Conservation (phyloP, 148 eudicot species). For the Rheum nobile region DNA sequence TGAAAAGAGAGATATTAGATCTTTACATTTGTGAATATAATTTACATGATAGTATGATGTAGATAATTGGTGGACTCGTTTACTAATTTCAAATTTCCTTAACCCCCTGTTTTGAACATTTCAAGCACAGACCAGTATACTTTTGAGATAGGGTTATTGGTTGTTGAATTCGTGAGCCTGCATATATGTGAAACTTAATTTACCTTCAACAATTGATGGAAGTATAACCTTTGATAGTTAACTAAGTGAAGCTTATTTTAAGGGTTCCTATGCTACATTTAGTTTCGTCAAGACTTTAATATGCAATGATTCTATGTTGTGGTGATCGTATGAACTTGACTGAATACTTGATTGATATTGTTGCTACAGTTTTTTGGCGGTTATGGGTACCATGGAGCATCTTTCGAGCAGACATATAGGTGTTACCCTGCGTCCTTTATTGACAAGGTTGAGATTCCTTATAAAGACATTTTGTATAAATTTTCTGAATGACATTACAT, state of each 20-base stretch:
- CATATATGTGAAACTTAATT: not conserved
- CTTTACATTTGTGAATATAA: not conserved
- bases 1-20: not conserved
- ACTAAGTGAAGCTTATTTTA: not conserved
- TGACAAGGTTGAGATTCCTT: conserved; percentile 46
- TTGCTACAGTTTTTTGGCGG: conserved; percentile 40
- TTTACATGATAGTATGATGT: not conserved
- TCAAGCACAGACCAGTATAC: not conserved
- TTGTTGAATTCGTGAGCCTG: not conserved
- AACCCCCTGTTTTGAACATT: not conserved
- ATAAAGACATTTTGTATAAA: not conserved
- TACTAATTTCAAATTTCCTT: not conserved
- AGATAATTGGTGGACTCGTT: not conserved
- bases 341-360: not conserved
- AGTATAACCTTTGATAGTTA: not conserved
- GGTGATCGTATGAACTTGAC: not conserved
- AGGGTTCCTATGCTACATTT: not conserved
- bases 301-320: not conserved
- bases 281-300: not conserved
- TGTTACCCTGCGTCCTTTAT: conserved; percentile 86
- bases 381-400: conserved; percentile 66
- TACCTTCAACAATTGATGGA: not conserved
- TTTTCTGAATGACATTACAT: not conserved
- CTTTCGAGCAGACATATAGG: conserved; percentile 77
- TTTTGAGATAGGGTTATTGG: not conserved